phyloP scores from a whole-genome alignment of 495 filamentous ascomycete species.

The Trichoderma gamsii region DNA sequence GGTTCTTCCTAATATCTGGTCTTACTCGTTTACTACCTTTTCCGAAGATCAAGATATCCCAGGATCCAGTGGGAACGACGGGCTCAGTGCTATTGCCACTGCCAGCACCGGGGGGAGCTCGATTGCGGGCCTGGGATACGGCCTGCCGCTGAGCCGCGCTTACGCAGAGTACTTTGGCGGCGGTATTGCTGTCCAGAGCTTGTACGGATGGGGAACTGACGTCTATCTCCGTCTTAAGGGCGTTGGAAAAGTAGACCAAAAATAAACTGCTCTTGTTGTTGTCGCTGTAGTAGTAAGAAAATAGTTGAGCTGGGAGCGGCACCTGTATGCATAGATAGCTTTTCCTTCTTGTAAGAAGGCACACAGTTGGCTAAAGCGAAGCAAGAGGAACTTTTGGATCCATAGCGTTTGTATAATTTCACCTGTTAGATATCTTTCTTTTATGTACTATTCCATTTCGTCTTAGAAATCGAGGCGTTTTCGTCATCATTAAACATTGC shows the following conservation, averaged over 20 bases:
- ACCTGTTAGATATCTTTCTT: background rate
- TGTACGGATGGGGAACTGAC: constrained; percentile 85
- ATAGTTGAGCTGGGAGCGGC: background rate
- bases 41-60: constrained; percentile 53
- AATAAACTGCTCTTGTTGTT: background rate
- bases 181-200: constrained; percentile 86
- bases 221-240: constrained; percentile 69
- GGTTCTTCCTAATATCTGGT: constrained; percentile 82
- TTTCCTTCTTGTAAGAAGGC: background rate
- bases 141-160: constrained; percentile 80
- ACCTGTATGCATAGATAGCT: background rate
- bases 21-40: constrained; percentile 94
- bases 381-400: background rate
- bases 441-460: background rate
- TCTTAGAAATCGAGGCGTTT: background rate
- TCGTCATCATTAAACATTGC: background rate
- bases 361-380: background rate
- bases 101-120: constrained; percentile 62
- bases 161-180: constrained; percentile 99
- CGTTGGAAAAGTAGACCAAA: constrained; percentile 57
- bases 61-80: constrained; percentile 48
- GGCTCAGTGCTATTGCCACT: constrained; percentile 64
- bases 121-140: constrained; percentile 91
- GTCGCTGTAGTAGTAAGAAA: background rate
- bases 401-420: background rate